phyloP scores from a whole-genome alignment of 805 yeast genomes.

The Schwanniomyces sp. region DNA sequence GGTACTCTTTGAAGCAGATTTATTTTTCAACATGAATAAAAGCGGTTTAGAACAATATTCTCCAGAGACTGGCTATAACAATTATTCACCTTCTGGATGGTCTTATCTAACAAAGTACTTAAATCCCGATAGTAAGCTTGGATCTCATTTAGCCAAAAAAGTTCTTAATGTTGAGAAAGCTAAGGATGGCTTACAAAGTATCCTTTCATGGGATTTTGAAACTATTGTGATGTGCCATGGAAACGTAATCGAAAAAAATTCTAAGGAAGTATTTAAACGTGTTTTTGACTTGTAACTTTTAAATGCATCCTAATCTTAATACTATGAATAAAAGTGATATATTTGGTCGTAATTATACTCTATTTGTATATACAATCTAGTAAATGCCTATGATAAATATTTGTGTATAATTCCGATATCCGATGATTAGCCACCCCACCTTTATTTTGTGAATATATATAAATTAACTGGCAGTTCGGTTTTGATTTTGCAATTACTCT shows the following conservation, averaged over 20 bases:
- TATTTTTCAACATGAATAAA: constrained; percentile 50
- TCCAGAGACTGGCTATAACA: constrained; percentile 35
- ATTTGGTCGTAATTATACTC: no score
- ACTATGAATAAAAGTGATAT: not conserved
- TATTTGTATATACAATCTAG: no score
- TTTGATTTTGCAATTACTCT: not conserved
- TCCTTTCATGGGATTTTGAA: constrained; percentile 45
- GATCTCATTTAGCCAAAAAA: constrained; percentile 25
- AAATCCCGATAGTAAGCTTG: constrained; percentile 41
- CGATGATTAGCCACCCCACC: not conserved
- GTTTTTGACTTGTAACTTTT: constrained; percentile 8
- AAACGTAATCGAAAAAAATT: constrained; percentile 45
- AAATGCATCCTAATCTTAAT: not conserved
- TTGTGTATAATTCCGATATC: not conserved
- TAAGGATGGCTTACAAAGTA: constrained; percentile 22
- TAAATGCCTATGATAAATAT: no score
- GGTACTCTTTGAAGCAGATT: constrained; percentile 58
- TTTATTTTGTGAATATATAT: not conserved
- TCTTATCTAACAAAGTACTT: constrained; percentile 38
- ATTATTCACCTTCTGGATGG: constrained; percentile 43
- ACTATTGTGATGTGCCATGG: constrained; percentile 63
- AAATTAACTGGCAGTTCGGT: not conserved
- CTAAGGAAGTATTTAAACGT: constrained; percentile 24
- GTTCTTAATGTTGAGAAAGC: constrained; percentile 16
- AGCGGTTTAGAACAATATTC: constrained; percentile 42